A percentile compares a stretch with the other conserved stretches of the same genome.
Conservation (phyloP, 1,139 yeast species). For the Hyphopichia wangnamkhiaoensis region DNA sequence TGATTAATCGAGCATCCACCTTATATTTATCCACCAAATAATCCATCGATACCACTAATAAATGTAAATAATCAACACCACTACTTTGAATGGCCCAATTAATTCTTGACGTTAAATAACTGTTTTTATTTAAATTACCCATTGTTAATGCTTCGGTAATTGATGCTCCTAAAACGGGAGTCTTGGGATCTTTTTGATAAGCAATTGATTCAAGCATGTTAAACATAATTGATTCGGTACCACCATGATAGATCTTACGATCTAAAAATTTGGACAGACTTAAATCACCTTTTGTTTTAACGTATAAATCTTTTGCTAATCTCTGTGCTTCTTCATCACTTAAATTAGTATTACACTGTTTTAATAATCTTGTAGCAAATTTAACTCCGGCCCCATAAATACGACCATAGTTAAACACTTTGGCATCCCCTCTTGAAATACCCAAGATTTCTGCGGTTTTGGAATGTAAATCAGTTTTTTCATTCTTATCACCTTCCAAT, state of each 20-base stretch:
- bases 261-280: conserved; percentile 29
- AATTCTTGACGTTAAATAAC: conserved; percentile 84
- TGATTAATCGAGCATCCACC: conserved; percentile 75
- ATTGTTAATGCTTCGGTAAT: conserved; percentile 82
- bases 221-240: conserved; percentile 90
- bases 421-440: conserved; percentile 88
- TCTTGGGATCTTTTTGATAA: conserved; percentile 75
- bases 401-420: conserved; percentile 93
- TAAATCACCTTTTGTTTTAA: conserved; percentile 77
- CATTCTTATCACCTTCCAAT: conserved; percentile 87
- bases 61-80: conserved; percentile 93
- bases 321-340: conserved; percentile 68
- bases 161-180: conserved; percentile 93
- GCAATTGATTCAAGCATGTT: conserved; percentile 89
- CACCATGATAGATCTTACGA: conserved; percentile 72
- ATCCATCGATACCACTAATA: conserved; percentile 85
- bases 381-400: conserved; percentile 97
- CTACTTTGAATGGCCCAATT: conserved; percentile 99
- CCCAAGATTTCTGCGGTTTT: conserved; percentile 90
- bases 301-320: conserved; percentile 69
- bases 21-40: conserved; percentile 65
- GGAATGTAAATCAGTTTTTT: conserved; percentile 93
- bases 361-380: conserved; percentile 79
- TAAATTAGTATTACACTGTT: conserved; percentile 75
- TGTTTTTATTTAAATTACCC: conserved; percentile 60